Base-by-base conservation (phyloP, 106 monocot genomes). In the Apostasia ramifera region DNA sequence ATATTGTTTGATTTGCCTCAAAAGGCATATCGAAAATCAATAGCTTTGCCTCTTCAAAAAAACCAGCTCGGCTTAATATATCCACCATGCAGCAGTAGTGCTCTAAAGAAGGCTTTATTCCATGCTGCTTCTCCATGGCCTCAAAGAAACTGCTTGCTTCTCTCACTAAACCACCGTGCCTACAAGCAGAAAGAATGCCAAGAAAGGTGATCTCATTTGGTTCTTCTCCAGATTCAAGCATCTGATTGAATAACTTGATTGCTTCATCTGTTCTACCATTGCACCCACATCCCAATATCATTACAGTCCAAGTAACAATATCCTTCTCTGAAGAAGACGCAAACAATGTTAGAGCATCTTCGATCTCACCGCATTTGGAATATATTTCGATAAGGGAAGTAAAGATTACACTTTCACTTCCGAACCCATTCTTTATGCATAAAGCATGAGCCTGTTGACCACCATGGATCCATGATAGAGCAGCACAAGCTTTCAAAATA, bases 311-410 rank as follows among this genome's bases (percentile, higher is more conserved):
- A 43, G 73, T 81, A 44, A 83, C 58, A 2, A 52, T 54, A 44
- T 92, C 88, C 44, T 59, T 85, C 6, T 66, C 39, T 1, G n/a
- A 46, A 40, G 53, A 66, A 71, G 59, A 50, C 39, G 40, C 40
- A 59, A 92, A 88, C 13, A 88, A 53, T 57, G 12, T 49, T 39
- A 85, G 72, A 41, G 70, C 75, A 54, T 76, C 70, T 2, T 85
- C 82, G 39, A 85, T 85, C 38, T 81, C 70, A 5, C 92, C 92
- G 59, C 85, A 79, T 74, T 92, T 92, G 38, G 88, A 82, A 57
- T 92, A 88, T 83, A 85, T 70, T 47, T 88, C 92, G 49, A 85
- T 79, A 40, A 92, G 82, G 11, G 88, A 87, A 53, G 85, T 73
- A 70, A 56, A 47, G 14, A 62, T 74, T 38, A 79, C 66, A 14